Evolutionary conservation across 1,139 yeast species (phyloP).

Genomic region (Pneumocystis oryctolagi): DNA sequence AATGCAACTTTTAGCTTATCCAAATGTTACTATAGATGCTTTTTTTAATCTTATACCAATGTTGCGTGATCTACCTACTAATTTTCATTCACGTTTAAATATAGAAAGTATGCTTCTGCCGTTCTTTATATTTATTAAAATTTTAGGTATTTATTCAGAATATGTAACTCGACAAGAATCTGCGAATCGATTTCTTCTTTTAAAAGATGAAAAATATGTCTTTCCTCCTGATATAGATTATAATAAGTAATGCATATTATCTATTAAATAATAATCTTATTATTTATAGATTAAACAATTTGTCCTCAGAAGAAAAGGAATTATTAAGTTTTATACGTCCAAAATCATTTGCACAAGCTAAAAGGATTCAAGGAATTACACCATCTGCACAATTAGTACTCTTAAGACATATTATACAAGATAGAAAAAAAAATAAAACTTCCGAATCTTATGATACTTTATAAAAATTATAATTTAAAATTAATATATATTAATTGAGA

Average conservation of each 20-base stretch:
- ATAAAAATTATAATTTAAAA: neutral
- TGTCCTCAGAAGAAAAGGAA: constrained; percentile 63
- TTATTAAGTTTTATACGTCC: constrained; percentile 68
- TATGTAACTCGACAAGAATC: neutral
- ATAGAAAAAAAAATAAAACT: neutral
- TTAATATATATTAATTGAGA: neutral
- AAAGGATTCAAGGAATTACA: constrained; percentile 86
- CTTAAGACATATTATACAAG: constrained; percentile 8
- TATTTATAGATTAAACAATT: constrained; percentile 36
- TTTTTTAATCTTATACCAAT: neutral
- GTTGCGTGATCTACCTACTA: neutral
- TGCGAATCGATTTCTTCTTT: neutral
- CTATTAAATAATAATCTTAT: constrained; percentile 46
- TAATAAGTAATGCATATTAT: neutral
- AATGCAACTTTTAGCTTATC: neutral
- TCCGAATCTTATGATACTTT: neutral
- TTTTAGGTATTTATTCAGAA: constrained; percentile 1
- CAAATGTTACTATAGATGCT: neutral
- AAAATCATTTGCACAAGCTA: constrained; percentile 81
- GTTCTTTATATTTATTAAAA: neutral
- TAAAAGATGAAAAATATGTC: neutral
- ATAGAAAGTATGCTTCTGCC: neutral
- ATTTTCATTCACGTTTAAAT: neutral
- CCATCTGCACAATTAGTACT: constrained; percentile 38
- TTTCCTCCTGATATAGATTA: neutral